Conservation (phyloP, 257 asterid genomes). For the Orobanche coerulescens region DNA sequence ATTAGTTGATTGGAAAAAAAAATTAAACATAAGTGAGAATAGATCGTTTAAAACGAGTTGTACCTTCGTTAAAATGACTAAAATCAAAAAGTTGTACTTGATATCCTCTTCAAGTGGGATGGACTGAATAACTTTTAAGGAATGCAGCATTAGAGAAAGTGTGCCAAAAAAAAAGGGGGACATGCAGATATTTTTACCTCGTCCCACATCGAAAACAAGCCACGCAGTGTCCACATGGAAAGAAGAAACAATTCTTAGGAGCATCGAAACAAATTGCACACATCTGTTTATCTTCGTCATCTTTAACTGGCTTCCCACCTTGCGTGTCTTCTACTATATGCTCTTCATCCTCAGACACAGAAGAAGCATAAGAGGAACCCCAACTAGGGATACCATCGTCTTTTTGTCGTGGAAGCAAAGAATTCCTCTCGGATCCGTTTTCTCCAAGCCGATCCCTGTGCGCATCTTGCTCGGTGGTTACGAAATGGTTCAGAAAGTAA, state of each 20-base stretch:
- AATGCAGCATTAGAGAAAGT: not conserved
- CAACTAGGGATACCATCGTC: constrained; percentile 40
- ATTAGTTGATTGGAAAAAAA: no score
- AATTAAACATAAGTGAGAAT: no score
- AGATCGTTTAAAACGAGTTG: no score
- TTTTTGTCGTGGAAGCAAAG: constrained; percentile 46
- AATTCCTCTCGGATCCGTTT: constrained; percentile 36
- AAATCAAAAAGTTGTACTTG: no score
- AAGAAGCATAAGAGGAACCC: constrained; percentile 49
- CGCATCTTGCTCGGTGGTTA: constrained; percentile 22
- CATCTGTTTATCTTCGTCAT: constrained; percentile 33
- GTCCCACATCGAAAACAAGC: constrained; percentile 77
- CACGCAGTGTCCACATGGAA: constrained; percentile 85
- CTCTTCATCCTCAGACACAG: constrained; percentile 43
- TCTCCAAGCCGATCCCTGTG: constrained; percentile 28
- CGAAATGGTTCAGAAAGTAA: constrained; percentile 28
- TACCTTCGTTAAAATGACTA: no score
- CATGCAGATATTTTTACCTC: constrained; percentile 36
- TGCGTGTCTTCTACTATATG: constrained; percentile 27
- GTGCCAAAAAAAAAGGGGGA: constrained; percentile 10
- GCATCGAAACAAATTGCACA: constrained; percentile 91
- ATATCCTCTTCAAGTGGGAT: no score
- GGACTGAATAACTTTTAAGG: no score
- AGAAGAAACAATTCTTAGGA: constrained; percentile 70
- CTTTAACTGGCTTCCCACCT: constrained; percentile 36